Evolutionary conservation across 257 asterid genomes (phyloP).

Genomic region (Petunia secreta): DNA sequence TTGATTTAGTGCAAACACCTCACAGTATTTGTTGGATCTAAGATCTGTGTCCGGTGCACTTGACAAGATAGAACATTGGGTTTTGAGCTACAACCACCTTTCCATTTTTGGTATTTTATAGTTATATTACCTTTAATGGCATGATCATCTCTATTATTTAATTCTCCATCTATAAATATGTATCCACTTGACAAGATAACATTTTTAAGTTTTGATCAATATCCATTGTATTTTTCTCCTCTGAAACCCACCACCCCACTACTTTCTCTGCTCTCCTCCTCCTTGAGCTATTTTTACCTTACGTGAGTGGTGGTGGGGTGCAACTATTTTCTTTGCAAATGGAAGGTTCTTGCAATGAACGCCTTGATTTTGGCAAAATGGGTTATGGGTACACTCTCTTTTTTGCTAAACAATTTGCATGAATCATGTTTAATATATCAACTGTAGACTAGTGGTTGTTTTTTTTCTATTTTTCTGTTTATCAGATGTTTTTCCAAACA

Average conservation of each 20-base stretch:
- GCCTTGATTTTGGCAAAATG: slow-evolving; percentile 97
- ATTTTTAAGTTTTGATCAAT: slow-evolving; percentile 40
- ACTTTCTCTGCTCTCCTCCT: slow-evolving; percentile 12
- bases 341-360: slow-evolving; percentile 77
- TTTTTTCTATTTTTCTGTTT: not conserved
- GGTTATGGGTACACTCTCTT: slow-evolving; percentile 75
- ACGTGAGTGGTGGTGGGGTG: slow-evolving; percentile 30
- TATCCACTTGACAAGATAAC: slow-evolving; percentile 44
- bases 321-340: slow-evolving; percentile 37
- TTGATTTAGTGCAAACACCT: not conserved
- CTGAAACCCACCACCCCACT: slow-evolving; percentile 28
- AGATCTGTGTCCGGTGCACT: not conserved
- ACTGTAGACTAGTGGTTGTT: not conserved
- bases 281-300: slow-evolving; percentile 32
- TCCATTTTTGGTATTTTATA: not conserved
- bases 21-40: not conserved
- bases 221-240: slow-evolving; percentile 32
- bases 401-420: not conserved
- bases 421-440: not conserved
- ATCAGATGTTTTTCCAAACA: not conserved
- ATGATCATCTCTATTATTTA: slow-evolving; percentile 30
- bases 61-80: not conserved
- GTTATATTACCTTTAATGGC: not conserved
- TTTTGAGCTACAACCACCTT: not conserved
- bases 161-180: slow-evolving; percentile 16